phyloP scores from a whole-genome alignment of 192 early-diverging fungal species.

The Endogone sp. region DNA sequence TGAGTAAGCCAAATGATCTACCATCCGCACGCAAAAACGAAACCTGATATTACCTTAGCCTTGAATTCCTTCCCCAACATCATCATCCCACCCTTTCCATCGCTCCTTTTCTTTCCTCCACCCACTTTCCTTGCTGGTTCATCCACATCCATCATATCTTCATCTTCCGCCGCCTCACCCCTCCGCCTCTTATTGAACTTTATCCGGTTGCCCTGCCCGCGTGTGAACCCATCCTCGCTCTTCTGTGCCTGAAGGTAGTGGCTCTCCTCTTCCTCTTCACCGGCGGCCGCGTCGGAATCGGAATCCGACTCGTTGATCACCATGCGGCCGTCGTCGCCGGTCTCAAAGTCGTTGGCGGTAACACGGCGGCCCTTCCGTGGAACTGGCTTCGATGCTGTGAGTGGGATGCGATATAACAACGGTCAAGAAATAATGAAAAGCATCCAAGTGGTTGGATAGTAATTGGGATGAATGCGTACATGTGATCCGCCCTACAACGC shows the following conservation, averaged over 20 bases:
- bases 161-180: slow-evolving; percentile 51
- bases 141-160: slow-evolving; percentile 65
- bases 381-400: slow-evolving; percentile 21
- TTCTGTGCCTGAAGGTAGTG: slow-evolving; percentile 79
- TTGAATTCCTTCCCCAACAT: slow-evolving; percentile 77
- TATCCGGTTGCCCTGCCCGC: slow-evolving; percentile 77
- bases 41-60: slow-evolving; percentile 48
- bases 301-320: slow-evolving; percentile 72
- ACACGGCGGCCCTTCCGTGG: slow-evolving; percentile 10
- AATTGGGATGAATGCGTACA: slow-evolving; percentile 9
- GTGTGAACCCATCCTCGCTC: slow-evolving; percentile 82
- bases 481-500: slow-evolving; percentile 56
- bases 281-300: slow-evolving; percentile 25
- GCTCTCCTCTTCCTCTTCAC: slow-evolving; percentile 55
- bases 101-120: slow-evolving; percentile 26
- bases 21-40: too few species aligned
- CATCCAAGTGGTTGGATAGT: too few species aligned
- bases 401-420: neutral
- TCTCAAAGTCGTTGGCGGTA: slow-evolving; percentile 43
- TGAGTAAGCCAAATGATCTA: too few species aligned
- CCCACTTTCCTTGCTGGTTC: slow-evolving; percentile 41
- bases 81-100: slow-evolving; percentile 11
- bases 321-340: slow-evolving; percentile 72
- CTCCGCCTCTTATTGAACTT: slow-evolving; percentile 82
- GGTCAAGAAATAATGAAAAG: neutral